phyloP scores from a whole-genome alignment of 2,329 filamentous ascomycete species.

The Alternaria alternata region DNA sequence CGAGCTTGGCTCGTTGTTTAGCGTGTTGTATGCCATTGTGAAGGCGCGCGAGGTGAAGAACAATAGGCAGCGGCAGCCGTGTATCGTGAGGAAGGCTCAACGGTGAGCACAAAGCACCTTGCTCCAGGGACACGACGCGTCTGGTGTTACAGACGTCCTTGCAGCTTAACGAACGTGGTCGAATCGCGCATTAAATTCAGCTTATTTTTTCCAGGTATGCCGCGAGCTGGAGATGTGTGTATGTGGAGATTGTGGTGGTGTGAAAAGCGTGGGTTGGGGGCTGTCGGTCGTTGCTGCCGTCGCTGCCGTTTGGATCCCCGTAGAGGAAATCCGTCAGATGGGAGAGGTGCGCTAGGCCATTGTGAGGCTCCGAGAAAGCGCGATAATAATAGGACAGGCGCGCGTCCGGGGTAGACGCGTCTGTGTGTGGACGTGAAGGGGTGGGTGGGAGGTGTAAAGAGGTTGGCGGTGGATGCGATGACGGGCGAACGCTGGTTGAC shows the following conservation, averaged over 20 bases:
- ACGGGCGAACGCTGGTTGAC: conserved; percentile 30
- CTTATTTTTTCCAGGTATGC: background rate
- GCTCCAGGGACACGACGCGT: conserved; percentile 20
- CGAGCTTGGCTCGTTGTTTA: conserved; percentile 44
- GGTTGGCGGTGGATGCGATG: conserved; percentile 40
- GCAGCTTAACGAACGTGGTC: conserved; percentile 1
- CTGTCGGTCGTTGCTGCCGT: conserved; percentile 32
- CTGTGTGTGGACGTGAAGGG: conserved; percentile 22
- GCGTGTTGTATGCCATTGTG: conserved; percentile 40
- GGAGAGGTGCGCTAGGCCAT: conserved; percentile 35
- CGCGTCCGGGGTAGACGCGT: conserved; percentile 36
- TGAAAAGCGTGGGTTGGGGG: conserved; percentile 10
- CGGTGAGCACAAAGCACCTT: conserved; percentile 15
- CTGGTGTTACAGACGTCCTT: conserved; percentile 1
- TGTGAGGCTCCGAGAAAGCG: conserved; percentile 22
- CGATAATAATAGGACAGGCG: conserved; percentile 23
- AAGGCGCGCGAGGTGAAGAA: conserved; percentile 10
- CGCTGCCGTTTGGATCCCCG: conserved; percentile 19
- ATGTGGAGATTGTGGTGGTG: background rate
- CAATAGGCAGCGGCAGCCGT: conserved; percentile 24
- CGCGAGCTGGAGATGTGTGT: conserved; percentile 3
- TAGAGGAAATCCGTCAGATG: conserved; percentile 24
- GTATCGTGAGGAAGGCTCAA: conserved; percentile 19
- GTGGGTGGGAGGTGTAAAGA: conserved; percentile 34
- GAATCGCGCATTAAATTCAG: conserved; percentile 5